Evolutionary conservation across 1,284 basidiomycete genomes (phyloP).

Genomic region (Athelia psychrophila): DNA sequence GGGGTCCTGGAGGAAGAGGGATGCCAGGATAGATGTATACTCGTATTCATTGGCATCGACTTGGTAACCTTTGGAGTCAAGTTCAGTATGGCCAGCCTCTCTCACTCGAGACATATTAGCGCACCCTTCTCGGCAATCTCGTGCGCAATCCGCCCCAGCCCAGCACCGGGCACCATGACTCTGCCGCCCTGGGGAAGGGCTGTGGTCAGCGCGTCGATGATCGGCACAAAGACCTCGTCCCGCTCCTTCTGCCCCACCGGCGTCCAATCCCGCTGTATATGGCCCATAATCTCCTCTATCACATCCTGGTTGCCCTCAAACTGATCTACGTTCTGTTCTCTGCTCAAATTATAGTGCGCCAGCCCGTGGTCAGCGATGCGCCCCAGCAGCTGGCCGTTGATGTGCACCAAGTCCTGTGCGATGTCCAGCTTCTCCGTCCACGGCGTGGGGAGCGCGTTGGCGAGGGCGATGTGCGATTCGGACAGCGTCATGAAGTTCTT

Average conservation of each 20-base stretch:
- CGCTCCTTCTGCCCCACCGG: constrained; percentile 50
- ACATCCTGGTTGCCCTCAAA: constrained; percentile 38
- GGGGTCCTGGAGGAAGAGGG: constrained; percentile 53
- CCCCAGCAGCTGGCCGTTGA: no score
- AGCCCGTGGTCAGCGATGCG: no score
- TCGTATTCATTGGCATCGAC: constrained; percentile 61
- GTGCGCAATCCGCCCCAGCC: constrained; percentile 63
- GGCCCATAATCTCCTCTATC: constrained; percentile 57
- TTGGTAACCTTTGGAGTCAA: constrained; percentile 38
- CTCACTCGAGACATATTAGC: constrained; percentile 8
- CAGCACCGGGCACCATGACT: constrained; percentile 62
- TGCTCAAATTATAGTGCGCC: no score
- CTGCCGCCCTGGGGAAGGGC: constrained; percentile 24
- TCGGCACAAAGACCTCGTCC: constrained; percentile 48
- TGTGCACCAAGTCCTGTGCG: no score
- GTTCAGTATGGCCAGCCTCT: background rate
- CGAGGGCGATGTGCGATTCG: no score
- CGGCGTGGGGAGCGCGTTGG: no score
- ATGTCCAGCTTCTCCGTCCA: no score
- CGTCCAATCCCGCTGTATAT: constrained; percentile 70
- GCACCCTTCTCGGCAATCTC: constrained; percentile 59
- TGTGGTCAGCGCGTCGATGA: constrained; percentile 37
- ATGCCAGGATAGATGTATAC: constrained; percentile 59
- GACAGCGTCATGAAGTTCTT: no score
- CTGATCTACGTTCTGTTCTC: no score